Percentiles rank a stretch among this genome's conserved stretches.
These are phyloP conservation scores for Xylaria sp. DNA, from an alignment of 2,329 filamentous ascomycete genomes.

Conservation along the genomic window DNA sequence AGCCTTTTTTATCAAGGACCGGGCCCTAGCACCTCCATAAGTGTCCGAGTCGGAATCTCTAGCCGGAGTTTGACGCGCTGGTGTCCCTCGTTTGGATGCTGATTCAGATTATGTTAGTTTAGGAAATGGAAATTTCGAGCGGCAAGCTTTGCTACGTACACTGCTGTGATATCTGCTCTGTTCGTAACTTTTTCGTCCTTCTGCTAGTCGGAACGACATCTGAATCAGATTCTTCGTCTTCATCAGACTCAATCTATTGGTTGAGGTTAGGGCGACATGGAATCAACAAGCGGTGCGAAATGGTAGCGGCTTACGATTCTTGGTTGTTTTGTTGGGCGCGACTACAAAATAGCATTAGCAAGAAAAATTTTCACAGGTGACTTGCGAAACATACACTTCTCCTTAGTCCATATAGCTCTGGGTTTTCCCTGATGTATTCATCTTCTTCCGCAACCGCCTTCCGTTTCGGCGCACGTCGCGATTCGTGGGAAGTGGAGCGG, in stretches of 20 bases:
- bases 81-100: conserved; percentile 72
- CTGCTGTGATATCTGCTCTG: conserved; percentile 68
- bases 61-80: conserved; percentile 63
- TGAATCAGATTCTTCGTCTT: conserved; percentile 76
- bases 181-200: conserved; percentile 76
- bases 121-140: conserved; percentile 18
- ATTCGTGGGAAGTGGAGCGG: conserved; percentile 77
- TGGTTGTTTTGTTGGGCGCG: conserved; percentile 67
- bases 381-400: conserved; percentile 76
- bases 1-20: conserved; percentile 78
- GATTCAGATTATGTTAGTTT: conserved; percentile 35
- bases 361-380: conserved; percentile 35
- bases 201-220: conserved; percentile 69
- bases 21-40: conserved; percentile 81
- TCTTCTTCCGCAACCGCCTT: conserved; percentile 77
- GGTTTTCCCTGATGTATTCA: conserved; percentile 88
- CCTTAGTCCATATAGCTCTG: conserved; percentile 92
- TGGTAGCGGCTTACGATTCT: conserved; percentile 61
- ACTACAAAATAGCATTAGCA: conserved; percentile 57
- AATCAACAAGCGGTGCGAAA: background rate
- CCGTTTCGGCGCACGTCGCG: conserved; percentile 77
- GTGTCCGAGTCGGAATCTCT: conserved; percentile 77
- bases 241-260: conserved; percentile 58
- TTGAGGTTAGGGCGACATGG: conserved; percentile 27
- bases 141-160: conserved; percentile 59